Percentiles rank a stretch among this genome's conserved stretches.
Conservation (phyloP, 345 rosid species). For the Eucalyptus camaldulensis region DNA sequence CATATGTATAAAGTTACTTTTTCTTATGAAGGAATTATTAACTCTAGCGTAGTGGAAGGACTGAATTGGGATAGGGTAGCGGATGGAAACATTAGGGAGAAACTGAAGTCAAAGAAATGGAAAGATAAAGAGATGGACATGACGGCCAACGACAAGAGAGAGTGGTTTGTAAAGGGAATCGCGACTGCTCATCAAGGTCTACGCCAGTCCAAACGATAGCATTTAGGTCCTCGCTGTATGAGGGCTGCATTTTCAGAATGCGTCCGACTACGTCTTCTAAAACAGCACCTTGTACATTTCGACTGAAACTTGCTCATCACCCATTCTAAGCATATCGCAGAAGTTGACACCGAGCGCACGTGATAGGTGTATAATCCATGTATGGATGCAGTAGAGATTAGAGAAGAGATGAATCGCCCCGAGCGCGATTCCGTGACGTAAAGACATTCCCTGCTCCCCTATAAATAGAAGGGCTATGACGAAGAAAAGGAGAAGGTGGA, state of each 20-base stretch:
- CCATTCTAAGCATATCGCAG: background rate
- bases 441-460: background rate
- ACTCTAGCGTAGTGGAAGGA: background rate
- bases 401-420: background rate
- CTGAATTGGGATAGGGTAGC: background rate
- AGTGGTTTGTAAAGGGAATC: background rate
- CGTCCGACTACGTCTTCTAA: background rate
- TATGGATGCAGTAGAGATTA: background rate
- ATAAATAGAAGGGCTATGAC: background rate
- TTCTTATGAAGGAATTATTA: background rate
- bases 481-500: background rate
- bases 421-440: background rate
- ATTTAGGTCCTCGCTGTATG: background rate
- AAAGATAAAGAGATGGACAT: background rate
- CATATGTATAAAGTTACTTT: background rate
- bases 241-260: background rate
- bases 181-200: background rate
- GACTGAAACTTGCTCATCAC: background rate
- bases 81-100: background rate
- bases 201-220: background rate
- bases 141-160: background rate
- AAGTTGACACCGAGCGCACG: background rate
- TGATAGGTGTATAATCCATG: background rate
- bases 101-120: background rate
- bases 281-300: background rate